phyloP scores from a whole-genome alignment of 768 basidiomycete species.

The Grammothele lineata region DNA sequence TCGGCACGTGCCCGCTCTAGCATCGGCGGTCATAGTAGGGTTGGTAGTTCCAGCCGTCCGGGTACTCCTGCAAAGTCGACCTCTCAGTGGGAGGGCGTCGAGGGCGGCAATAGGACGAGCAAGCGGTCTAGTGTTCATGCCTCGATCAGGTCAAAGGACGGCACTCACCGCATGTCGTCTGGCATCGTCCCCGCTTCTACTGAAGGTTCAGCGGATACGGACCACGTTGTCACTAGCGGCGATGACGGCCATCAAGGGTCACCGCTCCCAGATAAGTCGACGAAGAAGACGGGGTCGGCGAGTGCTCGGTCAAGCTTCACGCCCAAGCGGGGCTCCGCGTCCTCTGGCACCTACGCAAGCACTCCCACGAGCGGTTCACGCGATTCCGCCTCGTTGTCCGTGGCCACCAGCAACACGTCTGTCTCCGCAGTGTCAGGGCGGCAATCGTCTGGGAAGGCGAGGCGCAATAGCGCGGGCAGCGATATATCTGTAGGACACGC shows the following conservation, averaged over 20 bases:
- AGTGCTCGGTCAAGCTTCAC: constrained; percentile 69
- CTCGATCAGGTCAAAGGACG: constrained; percentile 37
- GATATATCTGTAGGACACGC: constrained; percentile 78
- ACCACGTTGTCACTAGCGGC: constrained; percentile 45
- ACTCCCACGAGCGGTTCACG: constrained; percentile 70
- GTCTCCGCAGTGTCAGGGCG: constrained; percentile 68
- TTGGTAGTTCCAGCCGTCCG: constrained; percentile 59
- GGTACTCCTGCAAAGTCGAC: constrained; percentile 65
- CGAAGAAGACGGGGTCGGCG: constrained; percentile 56
- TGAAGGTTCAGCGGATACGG: constrained; percentile 35
- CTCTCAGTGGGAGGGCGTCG: constrained; percentile 73
- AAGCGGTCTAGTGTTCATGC: constrained; percentile 34
- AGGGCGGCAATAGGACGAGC: constrained; percentile 37
- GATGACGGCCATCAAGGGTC: constrained; percentile 42
- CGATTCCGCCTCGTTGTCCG: constrained; percentile 82
- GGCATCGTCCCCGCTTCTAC: constrained; percentile 28
- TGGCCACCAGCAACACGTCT: constrained; percentile 74
- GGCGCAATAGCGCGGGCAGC: constrained; percentile 82
- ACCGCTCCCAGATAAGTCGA: constrained; percentile 52
- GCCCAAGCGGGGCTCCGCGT: constrained; percentile 85
- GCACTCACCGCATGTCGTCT: constrained; percentile 34
- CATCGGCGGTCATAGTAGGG: constrained; percentile 37
- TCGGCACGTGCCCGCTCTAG: constrained; percentile 75
- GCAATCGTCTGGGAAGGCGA: constrained; percentile 58
- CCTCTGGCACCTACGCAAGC: constrained; percentile 81